Percentiles rank a stretch among this genome's conserved stretches.
phyloP scores from a whole-genome alignment of 2,329 filamentous ascomycete genomes.

The Rhynchosporium graminicola region DNA sequence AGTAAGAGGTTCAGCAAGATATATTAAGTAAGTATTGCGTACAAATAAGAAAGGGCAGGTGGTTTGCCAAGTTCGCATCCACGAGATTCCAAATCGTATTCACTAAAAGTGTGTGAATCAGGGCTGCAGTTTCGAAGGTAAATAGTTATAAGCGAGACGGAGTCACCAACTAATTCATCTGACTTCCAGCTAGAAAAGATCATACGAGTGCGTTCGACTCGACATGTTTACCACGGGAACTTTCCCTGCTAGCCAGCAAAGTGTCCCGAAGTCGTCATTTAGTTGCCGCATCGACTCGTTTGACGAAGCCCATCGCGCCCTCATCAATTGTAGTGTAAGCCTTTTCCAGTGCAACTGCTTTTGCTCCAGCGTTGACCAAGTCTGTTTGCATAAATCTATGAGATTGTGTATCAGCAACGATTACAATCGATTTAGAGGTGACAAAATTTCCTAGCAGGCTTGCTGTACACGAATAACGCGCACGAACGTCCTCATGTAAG shows the following conservation, averaged over 20 bases:
- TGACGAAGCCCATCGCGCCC: conserved; percentile 16
- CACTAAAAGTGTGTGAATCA: not conserved
- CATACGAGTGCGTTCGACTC: not conserved
- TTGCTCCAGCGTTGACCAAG: conserved; percentile 34
- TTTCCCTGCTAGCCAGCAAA: conserved; percentile 15
- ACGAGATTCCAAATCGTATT: not conserved
- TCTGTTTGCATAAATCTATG: conserved; percentile 37
- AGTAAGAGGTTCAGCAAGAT: too few species aligned
- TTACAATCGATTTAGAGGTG: not conserved
- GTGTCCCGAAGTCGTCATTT: conserved; percentile 16
- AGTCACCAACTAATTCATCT: not conserved
- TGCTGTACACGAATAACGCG: not conserved
- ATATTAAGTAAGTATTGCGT: too few species aligned
- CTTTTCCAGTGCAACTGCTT: conserved; percentile 26
- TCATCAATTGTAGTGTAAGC: conserved; percentile 20
- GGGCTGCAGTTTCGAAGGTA: not conserved
- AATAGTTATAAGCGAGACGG: not conserved
- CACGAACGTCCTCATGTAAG: too few species aligned
- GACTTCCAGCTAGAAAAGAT: not conserved
- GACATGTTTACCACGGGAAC: not conserved
- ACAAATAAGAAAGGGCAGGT: not conserved
- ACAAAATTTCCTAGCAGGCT: too few species aligned
- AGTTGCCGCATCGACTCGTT: conserved; percentile 17
- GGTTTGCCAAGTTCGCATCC: not conserved
- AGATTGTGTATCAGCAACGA: not conserved